Evolutionary conservation across 306 rosid genomes (phyloP).

Genomic region (Vicia villosa): DNA sequence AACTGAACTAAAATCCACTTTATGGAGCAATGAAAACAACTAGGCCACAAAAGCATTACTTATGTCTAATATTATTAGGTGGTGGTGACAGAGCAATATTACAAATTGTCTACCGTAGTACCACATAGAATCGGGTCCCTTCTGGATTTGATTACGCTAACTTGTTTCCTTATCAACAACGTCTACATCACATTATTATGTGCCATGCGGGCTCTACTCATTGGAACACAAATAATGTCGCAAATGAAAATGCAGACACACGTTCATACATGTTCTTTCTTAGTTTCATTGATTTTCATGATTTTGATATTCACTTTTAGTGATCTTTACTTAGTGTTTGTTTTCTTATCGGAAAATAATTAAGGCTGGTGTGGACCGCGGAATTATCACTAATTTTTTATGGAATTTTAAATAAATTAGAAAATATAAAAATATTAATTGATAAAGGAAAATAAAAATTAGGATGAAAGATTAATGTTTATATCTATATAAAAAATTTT

Average conservation of each 20-base stretch:
- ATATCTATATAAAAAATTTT: too few species aligned
- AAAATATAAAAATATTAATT: too few species aligned
- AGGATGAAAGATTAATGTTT: too few species aligned
- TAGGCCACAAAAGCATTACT: not conserved
- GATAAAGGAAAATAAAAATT: too few species aligned
- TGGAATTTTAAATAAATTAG: too few species aligned
- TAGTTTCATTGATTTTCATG: not conserved
- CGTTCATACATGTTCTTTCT: conserved; percentile 23
- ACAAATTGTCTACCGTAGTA: not conserved
- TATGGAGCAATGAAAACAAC: not conserved
- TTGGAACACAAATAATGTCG: conserved; percentile 15
- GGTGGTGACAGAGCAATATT: not conserved
- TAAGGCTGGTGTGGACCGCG: too few species aligned
- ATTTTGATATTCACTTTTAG: not conserved
- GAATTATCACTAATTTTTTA: too few species aligned
- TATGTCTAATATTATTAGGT: not conserved
- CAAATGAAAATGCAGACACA: conserved; percentile 10
- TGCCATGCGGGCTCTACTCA: conserved; percentile 34
- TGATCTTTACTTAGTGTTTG: not conserved
- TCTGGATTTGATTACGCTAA: not conserved
- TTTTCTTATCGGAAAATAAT: too few species aligned
- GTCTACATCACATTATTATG: conserved; percentile 50
- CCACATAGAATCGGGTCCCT: conserved; percentile 34
- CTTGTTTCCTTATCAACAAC: conserved; percentile 40
- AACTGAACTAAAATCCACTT: too few species aligned